Conservation (phyloP, 352 stramenopile species). For the Phytopythium boreale region DNA sequence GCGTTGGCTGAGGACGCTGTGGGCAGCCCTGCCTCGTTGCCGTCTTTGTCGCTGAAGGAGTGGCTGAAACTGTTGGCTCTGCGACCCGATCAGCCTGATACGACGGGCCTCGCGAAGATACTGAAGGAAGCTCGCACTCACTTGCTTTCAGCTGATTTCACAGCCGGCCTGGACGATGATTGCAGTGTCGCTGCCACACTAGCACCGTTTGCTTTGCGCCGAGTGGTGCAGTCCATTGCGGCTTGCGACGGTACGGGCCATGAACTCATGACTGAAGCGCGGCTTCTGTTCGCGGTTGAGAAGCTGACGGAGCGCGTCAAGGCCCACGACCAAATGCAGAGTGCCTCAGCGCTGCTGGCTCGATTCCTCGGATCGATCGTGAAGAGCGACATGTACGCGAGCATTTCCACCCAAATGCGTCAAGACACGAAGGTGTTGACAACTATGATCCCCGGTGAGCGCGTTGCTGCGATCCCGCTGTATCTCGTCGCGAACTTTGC, state of each 20-base stretch:
- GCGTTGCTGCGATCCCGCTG: slow-evolving; percentile 19
- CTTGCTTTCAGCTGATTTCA: slow-evolving; percentile 24
- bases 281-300: slow-evolving; percentile 58
- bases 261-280: slow-evolving; percentile 38
- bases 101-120: neutral
- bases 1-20: neutral
- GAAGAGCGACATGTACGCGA: slow-evolving; percentile 38
- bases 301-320: slow-evolving; percentile 32
- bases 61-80: slow-evolving; percentile 37
- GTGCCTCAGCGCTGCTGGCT: slow-evolving; percentile 34
- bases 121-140: slow-evolving; percentile 43
- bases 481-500: slow-evolving; percentile 53
- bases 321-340: slow-evolving; percentile 8
- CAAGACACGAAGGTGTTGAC: slow-evolving; percentile 22
- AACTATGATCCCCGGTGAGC: slow-evolving; percentile 5
- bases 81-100: slow-evolving; percentile 15
- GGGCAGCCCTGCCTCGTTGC: slow-evolving; percentile 5
- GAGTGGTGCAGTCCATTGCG: slow-evolving; percentile 44
- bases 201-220: slow-evolving; percentile 54
- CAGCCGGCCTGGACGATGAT: neutral
- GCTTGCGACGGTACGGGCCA: slow-evolving; percentile 14
- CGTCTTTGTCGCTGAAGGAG: neutral
- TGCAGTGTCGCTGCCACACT: slow-evolving; percentile 21
- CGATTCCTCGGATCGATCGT: slow-evolving; percentile 57
- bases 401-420: slow-evolving; percentile 23